These are phyloP conservation scores for Vanrija humicola DNA, from an alignment of 1,284 basidiomycete species.

Conservation along the genomic window DNA sequence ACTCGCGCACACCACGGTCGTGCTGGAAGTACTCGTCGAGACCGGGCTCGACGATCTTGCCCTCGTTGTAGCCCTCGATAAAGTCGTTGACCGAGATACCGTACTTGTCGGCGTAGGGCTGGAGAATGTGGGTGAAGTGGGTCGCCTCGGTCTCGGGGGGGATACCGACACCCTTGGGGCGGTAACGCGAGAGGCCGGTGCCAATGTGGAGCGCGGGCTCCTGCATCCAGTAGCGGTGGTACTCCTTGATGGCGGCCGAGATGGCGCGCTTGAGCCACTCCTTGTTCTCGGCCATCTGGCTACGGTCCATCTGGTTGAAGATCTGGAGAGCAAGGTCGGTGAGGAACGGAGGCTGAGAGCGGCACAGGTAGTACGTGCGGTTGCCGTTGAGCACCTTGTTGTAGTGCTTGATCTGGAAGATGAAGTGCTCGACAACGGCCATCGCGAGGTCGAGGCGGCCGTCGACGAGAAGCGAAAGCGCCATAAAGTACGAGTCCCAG, in stretches of 20 bases:
- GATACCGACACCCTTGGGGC: constrained; percentile 91
- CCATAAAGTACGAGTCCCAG: constrained; percentile 49
- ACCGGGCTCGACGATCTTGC: constrained; percentile 74
- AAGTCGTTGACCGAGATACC: constrained; percentile 96
- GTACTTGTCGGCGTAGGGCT: constrained; percentile 88
- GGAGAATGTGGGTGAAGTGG: constrained; percentile 95
- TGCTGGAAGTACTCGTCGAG: constrained; percentile 98
- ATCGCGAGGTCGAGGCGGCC: constrained; percentile 90
- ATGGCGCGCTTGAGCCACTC: constrained; percentile 92
- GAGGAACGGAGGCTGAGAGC: constrained; percentile 95
- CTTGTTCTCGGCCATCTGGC: constrained; percentile 75
- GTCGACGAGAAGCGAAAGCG: constrained; percentile 84
- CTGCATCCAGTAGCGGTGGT: constrained; percentile 94
- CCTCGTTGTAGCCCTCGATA: constrained; percentile 91
- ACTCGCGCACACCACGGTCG: constrained; percentile 89
- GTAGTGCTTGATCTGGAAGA: constrained; percentile 98
- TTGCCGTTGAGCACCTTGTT: constrained; percentile 63
- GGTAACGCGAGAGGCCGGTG: constrained; percentile 87
- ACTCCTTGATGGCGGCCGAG: constrained; percentile 95
- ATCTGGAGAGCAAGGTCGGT: constrained; percentile 98
- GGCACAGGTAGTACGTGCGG: constrained; percentile 69
- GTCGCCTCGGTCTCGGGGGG: constrained; percentile 97
- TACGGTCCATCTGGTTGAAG: constrained; percentile 88
- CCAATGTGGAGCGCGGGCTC: constrained; percentile 88
- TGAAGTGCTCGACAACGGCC: constrained; percentile 97